Evolutionary conservation across 2,329 filamentous ascomycete species (phyloP), one percentile per base, ranked within the genome.

Genomic region (Paraphoma sp.): DNA sequence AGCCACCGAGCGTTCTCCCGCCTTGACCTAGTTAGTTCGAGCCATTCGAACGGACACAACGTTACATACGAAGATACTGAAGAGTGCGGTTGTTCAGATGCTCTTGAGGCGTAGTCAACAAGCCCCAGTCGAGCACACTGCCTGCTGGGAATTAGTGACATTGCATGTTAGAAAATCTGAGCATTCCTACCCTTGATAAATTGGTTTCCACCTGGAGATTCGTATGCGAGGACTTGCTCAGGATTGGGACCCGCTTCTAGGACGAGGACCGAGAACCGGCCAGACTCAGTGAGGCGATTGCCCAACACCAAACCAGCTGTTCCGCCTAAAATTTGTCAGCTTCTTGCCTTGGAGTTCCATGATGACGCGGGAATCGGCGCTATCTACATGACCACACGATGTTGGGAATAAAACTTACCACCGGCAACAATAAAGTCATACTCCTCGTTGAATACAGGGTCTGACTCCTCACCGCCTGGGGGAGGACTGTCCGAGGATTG

Each of bases 181-280:
- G 10, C 9, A 12, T 9, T 43, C n/a, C n/a, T 43, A 45, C 42
- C 64, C 52, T 65, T 63, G 45, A 72, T 53, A 36, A 71, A 65
- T 43, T 71, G 68, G 28, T 71, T 65, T 12, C 64, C 72, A 2
- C 70, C 68, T 12, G 68, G 69, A 28, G 63, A 64, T 29, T 70
- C 55, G 38, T 72, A 70, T 6, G 70, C 57, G 6, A 61, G 49
- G n/a, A 73, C 70, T 54, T 75, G 59, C 70, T 69, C 60, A 62
- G 70, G 65, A 17, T 64, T 63, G 38, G 64, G 56, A 1, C 73
- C 73, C 28, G 74, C 70, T 58, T 77, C 73, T 16, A 76, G 50
- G 4, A 76, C 73, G 8, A 65, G 69, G n/a, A 76, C 69, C 28
- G 53, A 62, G 33, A 68, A 63, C 28, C 44, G 48, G 0, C 62